Conservation (phyloP, 805 yeast species). For the Lipomyces sp. region DNA sequence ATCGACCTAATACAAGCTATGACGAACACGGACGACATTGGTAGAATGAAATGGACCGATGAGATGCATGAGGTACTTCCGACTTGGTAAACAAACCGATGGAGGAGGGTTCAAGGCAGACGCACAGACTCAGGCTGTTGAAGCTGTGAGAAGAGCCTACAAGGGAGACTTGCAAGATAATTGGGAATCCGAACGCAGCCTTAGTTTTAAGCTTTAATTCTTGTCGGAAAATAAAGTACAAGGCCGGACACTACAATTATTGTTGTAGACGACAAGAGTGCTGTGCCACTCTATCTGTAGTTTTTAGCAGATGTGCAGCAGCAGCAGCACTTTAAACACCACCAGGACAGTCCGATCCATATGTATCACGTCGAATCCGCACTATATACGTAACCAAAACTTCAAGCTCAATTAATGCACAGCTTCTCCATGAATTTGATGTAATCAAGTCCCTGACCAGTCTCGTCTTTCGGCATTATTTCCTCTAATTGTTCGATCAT, state of each 20-base stretch:
- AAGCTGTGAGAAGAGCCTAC: background rate
- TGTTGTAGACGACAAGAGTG: no score
- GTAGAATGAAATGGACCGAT: background rate
- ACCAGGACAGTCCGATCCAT: no score
- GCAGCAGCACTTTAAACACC: no score
- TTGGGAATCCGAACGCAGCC: no score
- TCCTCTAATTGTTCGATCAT: constrained; percentile 43
- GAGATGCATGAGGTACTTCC: background rate
- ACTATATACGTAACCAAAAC: background rate
- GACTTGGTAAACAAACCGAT: background rate
- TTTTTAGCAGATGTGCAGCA: no score
- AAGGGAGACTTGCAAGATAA: background rate
- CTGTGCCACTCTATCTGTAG: no score
- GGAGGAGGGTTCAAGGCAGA: background rate
- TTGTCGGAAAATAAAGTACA: no score
- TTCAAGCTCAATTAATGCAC: constrained; percentile 19
- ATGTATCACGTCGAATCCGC: no score
- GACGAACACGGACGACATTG: no score
- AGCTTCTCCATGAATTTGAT: constrained; percentile 41
- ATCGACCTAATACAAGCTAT: no score
- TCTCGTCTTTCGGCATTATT: constrained; percentile 42
- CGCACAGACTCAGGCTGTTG: background rate
- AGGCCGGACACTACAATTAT: no score
- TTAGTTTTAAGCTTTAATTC: no score
- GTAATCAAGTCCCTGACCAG: constrained; percentile 43